Base-by-base conservation (phyloP, 1,284 basidiomycete species). In the Leccinum proliferum region DNA sequence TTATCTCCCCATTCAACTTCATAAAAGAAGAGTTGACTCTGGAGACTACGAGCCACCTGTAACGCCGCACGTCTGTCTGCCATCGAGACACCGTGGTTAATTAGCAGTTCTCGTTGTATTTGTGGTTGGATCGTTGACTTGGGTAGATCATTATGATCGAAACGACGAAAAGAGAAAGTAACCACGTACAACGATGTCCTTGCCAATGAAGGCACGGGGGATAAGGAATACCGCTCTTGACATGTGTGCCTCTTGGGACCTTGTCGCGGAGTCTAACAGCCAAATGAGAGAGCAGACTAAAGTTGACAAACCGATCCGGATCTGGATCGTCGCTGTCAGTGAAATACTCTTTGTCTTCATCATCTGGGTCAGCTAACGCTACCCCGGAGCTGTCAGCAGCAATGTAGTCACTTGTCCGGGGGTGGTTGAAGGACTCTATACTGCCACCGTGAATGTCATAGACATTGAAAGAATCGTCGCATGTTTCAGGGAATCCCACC, bases 1-100 rank as follows among this genome's bases (percentile, higher is more conserved):
- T 88, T 86, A 62, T 89, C 87, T 39, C 93, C 94, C 93, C 95
- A 97, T 74, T 98, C 96, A 7, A 98, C 96, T 73, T 99, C 96
- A 73, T 96, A 94, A 73, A 98, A 95, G 81, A 95, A 97, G 7
- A 98, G 83, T 73, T 96, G 93, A 65, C 86, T 89, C 70, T 98
- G 95, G 35, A 99, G 79, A 65, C 91, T 92, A 34, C 93, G 87
- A 0, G 94, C 96, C 12, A 97, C 88, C 68, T 88, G 85, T 11
- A 98, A 79, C 2, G 96, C 94, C 12, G 90, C 88, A 32, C 90
- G 83, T 3, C 94, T 82, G 69, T 94, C 92, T 61, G 80, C 83
- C 1, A 83, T 83, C 1, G 86, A 83, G 35, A 87, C 82, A 12
- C 87, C 84, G 64, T 94, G 88, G 63, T 88, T 91, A 61, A 85